These are phyloP conservation scores for Biscogniauxia marginata DNA, from an alignment of 2,329 filamentous ascomycete genomes.

Conservation along the genomic window DNA sequence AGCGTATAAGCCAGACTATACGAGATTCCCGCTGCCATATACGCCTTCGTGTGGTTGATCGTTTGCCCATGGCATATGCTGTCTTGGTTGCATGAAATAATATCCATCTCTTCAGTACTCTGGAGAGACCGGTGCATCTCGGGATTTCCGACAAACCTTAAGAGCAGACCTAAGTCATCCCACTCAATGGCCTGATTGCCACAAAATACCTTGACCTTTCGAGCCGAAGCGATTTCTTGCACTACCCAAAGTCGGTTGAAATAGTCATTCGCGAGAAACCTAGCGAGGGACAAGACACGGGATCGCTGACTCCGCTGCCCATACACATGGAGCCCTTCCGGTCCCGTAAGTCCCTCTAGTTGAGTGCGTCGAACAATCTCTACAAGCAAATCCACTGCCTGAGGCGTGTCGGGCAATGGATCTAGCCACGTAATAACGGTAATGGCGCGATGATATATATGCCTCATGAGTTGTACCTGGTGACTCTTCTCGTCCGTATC, in stretches of 20 bases:
- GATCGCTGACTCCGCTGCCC: slow-evolving; percentile 3
- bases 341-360: slow-evolving; percentile 3
- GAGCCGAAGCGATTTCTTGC: slow-evolving; percentile 10
- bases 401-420: slow-evolving; percentile 3
- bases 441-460: slow-evolving; percentile 14
- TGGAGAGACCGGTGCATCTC: slow-evolving; percentile 9
- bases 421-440: slow-evolving; percentile 16
- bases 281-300: slow-evolving; percentile 6
- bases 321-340: slow-evolving; percentile 5
- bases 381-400: slow-evolving; percentile 4
- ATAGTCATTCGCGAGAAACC: slow-evolving; percentile 10
- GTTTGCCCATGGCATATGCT: background rate
- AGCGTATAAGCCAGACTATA: slow-evolving; percentile 4
- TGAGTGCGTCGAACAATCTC: slow-evolving; percentile 2
- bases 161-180: slow-evolving; percentile 4
- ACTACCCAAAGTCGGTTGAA: slow-evolving; percentile 11
- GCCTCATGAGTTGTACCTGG: slow-evolving; percentile 13
- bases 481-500: slow-evolving; percentile 12
- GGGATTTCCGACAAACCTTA: slow-evolving; percentile 4
- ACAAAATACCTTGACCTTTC: slow-evolving; percentile 5
- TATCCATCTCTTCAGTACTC: slow-evolving; percentile 7
- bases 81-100: slow-evolving; percentile 10
- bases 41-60: background rate
- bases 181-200: slow-evolving; percentile 6
- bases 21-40: background rate